Percentiles rank a stretch among this genome's conserved stretches.
Conservation (phyloP, 805 yeast species). For the Myxozyma geophila region DNA sequence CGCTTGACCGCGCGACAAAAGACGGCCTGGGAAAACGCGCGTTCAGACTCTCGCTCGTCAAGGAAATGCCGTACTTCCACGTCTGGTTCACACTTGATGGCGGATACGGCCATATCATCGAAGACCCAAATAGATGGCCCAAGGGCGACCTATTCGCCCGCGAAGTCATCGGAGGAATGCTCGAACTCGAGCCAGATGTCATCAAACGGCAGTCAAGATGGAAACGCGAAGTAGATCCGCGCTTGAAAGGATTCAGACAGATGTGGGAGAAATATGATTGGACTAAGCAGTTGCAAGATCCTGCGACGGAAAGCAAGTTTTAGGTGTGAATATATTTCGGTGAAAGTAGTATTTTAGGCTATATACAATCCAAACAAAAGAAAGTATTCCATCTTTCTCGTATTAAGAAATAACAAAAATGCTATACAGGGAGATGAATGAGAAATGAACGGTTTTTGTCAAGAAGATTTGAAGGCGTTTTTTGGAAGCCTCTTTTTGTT, state of each 20-base stretch:
- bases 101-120: conserved; percentile 58
- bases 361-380: not conserved
- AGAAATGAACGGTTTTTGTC: no score
- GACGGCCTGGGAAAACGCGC: conserved; percentile 39
- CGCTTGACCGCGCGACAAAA: conserved; percentile 41
- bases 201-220: conserved; percentile 46
- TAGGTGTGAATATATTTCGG: not conserved
- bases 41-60: conserved; percentile 48
- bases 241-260: conserved; percentile 45
- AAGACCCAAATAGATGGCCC: conserved; percentile 52
- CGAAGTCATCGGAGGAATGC: conserved; percentile 53
- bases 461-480: no score
- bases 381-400: not conserved
- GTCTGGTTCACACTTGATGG: conserved; percentile 55
- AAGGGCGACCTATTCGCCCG: conserved; percentile 53
- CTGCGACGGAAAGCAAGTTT: not conserved
- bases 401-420: not conserved
- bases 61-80: conserved; percentile 57
- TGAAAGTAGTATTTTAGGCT: not conserved
- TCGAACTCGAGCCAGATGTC: conserved; percentile 47
- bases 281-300: conserved; percentile 38
- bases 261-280: conserved; percentile 48
- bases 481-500: no score
- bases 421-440: no score
- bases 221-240: conserved; percentile 40